Conservation (phyloP, 805 yeast genomes). For the Dipodascus geniculatus region DNA sequence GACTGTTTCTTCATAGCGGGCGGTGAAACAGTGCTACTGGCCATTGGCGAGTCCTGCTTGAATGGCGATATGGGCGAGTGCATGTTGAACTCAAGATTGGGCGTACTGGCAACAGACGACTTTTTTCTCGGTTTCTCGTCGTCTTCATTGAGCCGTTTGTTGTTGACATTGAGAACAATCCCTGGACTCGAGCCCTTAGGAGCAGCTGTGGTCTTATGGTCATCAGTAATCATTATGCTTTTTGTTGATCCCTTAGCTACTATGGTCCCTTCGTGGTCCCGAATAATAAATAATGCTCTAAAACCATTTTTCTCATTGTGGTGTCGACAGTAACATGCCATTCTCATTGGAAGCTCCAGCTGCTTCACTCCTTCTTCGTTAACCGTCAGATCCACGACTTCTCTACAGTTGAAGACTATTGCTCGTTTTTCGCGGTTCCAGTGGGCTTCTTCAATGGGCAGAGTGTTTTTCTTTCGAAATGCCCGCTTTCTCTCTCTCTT, state of each 20-base stretch:
- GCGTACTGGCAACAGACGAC: background rate
- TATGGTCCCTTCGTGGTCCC: conserved; percentile 46
- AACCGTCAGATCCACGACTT: conserved; percentile 49
- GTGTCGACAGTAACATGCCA: conserved; percentile 93
- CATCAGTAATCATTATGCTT: conserved; percentile 85
- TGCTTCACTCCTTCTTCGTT: conserved; percentile 23
- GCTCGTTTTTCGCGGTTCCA: conserved; percentile 78
- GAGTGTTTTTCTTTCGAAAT: conserved; percentile 77
- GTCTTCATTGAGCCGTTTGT: background rate
- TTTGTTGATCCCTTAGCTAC: conserved; percentile 63
- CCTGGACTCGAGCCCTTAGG: background rate
- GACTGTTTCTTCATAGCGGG: background rate
- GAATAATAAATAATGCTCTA: conserved; percentile 36
- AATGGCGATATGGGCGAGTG: background rate
- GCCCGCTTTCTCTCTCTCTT: conserved; percentile 92
- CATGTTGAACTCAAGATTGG: background rate
- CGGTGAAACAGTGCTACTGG: background rate
- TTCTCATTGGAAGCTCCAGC: conserved; percentile 52
- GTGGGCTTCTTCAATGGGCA: conserved; percentile 58
- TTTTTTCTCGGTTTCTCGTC: background rate
- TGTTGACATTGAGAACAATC: background rate
- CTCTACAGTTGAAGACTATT: conserved; percentile 83
- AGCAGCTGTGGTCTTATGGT: conserved; percentile 45
- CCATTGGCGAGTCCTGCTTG: background rate
- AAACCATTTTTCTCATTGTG: conserved; percentile 86